phyloP scores from a whole-genome alignment of 2,329 filamentous ascomycete species.

The Aspergillus tubingensis region DNA sequence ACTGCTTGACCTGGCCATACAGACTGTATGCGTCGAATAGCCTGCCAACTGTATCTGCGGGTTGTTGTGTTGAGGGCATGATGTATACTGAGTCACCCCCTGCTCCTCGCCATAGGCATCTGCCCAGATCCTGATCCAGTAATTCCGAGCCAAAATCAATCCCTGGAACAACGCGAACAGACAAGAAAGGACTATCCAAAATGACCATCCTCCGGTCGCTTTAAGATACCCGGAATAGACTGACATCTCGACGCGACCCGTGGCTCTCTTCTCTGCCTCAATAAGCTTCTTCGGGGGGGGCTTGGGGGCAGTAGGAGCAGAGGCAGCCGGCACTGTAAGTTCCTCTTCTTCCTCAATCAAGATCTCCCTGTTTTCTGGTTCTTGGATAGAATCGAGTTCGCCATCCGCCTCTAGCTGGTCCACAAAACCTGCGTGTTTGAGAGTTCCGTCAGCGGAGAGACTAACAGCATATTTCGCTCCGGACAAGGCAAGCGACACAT shows the following conservation, averaged over 20 bases:
- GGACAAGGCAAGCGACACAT: conserved; percentile 68
- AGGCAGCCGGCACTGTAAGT: not conserved
- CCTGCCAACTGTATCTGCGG: not conserved
- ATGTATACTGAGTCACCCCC: not conserved
- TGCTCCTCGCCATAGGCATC: conserved; percentile 12
- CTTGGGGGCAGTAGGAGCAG: not conserved
- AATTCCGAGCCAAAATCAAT: conserved; percentile 12
- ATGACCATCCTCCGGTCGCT: conserved; percentile 66
- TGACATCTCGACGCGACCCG: conserved; percentile 65
- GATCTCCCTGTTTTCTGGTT: not conserved
- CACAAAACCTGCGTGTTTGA: not conserved
- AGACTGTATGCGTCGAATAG: not conserved
- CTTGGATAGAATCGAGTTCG: not conserved
- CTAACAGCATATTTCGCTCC: conserved; percentile 65
- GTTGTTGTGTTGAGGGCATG: not conserved
- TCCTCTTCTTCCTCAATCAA: not conserved
- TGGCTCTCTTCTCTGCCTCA: conserved; percentile 70
- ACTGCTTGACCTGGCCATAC: not conserved
- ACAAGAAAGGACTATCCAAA: conserved; percentile 57
- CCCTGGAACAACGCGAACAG: conserved; percentile 49
- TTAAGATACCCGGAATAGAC: conserved; percentile 68
- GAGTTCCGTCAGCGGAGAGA: conserved; percentile 66
- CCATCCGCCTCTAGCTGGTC: not conserved
- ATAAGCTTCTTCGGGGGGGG: conserved; percentile 63
- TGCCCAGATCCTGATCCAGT: conserved; percentile 49